Percentiles rank a stretch among this genome's conserved stretches.
These are phyloP conservation scores for Boechera stricta DNA, from an alignment of 345 rosid species.

Conservation along the genomic window DNA sequence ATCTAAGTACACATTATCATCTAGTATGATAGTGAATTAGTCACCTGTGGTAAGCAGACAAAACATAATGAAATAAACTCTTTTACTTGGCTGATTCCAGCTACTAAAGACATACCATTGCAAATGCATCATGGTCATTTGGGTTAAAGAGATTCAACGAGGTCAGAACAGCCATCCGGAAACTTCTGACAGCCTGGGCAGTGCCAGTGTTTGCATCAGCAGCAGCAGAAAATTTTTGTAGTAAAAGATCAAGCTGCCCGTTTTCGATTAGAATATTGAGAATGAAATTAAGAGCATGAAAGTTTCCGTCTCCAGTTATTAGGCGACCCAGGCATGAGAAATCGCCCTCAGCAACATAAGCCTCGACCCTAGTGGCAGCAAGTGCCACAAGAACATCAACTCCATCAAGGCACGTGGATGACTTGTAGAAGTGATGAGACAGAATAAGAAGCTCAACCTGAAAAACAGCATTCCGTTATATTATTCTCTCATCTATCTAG, in stretches of 20 bases:
- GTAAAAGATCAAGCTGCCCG: conserved; percentile 93
- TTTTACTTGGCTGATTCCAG: conserved; percentile 27
- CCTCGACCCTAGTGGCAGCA: conserved; percentile 96
- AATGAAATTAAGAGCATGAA: conserved; percentile 92
- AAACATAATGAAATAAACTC: conserved; percentile 22
- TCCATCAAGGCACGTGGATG: conserved; percentile 98
- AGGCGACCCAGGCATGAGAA: conserved; percentile 93
- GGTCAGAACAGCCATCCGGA: conserved; percentile 96
- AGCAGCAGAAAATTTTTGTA: conserved; percentile 91
- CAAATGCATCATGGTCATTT: conserved; percentile 87
- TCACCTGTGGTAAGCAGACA: conserved; percentile 11
- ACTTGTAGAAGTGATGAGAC: conserved; percentile 96
- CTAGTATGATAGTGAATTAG: conserved; percentile 19
- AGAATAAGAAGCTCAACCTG: conserved; percentile 99
- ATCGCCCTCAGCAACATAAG: conserved; percentile 93
- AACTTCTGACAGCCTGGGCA: conserved; percentile 92
- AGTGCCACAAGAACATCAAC: conserved; percentile 98
- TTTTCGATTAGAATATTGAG: conserved; percentile 95
- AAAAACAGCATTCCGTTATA: conserved; percentile 20
- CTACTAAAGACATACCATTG: conserved; percentile 63
- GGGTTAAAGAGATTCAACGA: conserved; percentile 91
- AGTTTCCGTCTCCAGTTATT: conserved; percentile 95
- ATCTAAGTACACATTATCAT: conserved; percentile 18
- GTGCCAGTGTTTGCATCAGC: conserved; percentile 78
- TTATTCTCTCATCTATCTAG: conserved; percentile 10